Base-by-base conservation (phyloP, 2,329 filamentous ascomycete genomes). In the Pseudopyrenochaeta lycopersici region DNA sequence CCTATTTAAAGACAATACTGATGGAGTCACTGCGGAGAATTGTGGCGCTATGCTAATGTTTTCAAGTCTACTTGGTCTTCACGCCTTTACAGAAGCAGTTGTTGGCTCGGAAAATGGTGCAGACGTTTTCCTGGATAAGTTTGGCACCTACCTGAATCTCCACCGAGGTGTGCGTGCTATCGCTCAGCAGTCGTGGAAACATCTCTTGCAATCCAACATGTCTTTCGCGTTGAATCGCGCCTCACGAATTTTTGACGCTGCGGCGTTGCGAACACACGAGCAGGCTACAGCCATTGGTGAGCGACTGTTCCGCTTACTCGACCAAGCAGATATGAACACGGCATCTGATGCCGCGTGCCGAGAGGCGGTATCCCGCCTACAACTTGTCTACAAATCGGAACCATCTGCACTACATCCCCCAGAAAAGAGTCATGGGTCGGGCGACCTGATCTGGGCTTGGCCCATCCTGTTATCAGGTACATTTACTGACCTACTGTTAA, bases 401-500 rank as follows among this genome's bases (percentile, higher is more conserved):
- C 41, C 39, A 14, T n/a, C 18, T 35, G 14, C 44, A 30, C 27
- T n/a, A n/a, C n/a, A n/a, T n/a, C n/a, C n/a, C n/a, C 23, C 23
- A 27, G 23, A 27, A 27, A 9, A 9, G 9, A 9, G 9, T 27
- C 23, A 27, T 10, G 18, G 42, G 10, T 18, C 54, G 38, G 15
- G 47, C 15, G 53, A 50, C 20, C 30, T 56, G 40, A 54, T 68
- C 27, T 63, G 58, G 54, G 31, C 52, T 21, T 66, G 60, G 63
- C 63, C 65, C 23, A 50, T 57, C 15, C 49, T 60, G 27, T 32
- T 68, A 14, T 63, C 63, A 3, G 52, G 51, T 21, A 49, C 39
- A 7, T 68, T 60, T 32, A 64, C 62, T 7, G 46, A 58, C 20
- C 54, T 62, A 10, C 30, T 68, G n/a, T 38, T 49, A 40, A 62